Conservation (phyloP, 768 basidiomycete genomes). For the Tricholoma terreum region DNA sequence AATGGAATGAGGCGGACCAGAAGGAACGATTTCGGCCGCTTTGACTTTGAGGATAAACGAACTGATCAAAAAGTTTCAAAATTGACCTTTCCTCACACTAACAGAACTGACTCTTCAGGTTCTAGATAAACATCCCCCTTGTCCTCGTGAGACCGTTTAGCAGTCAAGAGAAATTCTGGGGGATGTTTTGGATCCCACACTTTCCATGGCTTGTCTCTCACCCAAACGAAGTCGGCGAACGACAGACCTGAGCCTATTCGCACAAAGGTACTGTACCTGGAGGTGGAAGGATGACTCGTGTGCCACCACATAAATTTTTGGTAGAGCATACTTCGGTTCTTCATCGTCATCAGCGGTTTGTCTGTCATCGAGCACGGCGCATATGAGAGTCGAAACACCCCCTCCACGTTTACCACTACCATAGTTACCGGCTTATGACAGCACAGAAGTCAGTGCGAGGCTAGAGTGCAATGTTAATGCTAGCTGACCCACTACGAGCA, state of each 20-base stretch:
- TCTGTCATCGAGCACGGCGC: conserved; percentile 82
- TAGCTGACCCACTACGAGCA: conserved; percentile 78
- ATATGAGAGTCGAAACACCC: conserved; percentile 85
- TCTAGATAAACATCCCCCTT: conserved; percentile 90
- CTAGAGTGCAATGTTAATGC: background rate
- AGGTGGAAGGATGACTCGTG: background rate
- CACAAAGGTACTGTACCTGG: conserved; percentile 82
- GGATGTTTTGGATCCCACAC: conserved; percentile 69
- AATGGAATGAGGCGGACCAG: conserved; percentile 47
- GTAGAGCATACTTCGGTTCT: conserved; percentile 53
- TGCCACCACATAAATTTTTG: background rate
- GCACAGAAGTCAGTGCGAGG: background rate
- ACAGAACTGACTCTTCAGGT: conserved; percentile 70
- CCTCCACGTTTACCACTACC: conserved; percentile 85
- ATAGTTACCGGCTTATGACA: conserved; percentile 70
- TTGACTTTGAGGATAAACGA: conserved; percentile 94
- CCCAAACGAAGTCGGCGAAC: conserved; percentile 83
- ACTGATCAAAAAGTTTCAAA: conserved; percentile 37
- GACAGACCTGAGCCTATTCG: conserved; percentile 90
- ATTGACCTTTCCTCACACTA: background rate
- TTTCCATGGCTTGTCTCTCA: conserved; percentile 82
- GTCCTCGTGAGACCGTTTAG: conserved; percentile 65
- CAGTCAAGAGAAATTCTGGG: conserved; percentile 64
- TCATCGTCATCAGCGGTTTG: conserved; percentile 51
- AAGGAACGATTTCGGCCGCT: conserved; percentile 82